Base-by-base conservation (phyloP, 495 filamentous ascomycete species). In the Immersiella caudata region DNA sequence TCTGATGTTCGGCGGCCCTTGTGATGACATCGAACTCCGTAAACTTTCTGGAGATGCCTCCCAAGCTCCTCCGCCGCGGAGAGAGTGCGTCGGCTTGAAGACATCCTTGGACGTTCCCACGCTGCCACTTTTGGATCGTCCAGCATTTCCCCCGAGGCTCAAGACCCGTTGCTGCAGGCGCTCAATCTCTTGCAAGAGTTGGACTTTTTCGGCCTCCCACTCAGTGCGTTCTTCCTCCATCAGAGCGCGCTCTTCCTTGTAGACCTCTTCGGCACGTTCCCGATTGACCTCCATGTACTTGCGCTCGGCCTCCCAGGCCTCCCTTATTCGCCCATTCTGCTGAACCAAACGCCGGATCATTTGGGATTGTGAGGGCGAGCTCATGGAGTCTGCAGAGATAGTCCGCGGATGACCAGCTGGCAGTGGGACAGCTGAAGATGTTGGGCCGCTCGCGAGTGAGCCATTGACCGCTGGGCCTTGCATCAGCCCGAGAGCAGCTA, bases 251-350 rank as follows among this genome's bases (percentile, higher is more conserved):
- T 83, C 80, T 58, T 82, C 80, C 63, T 76, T 77, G 67, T 81
- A 81, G 18, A 82, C 74, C 66, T 80, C 79, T 60, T 83, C 81
- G 7, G 77, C 80, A 36, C 80, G 75, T 50, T 77, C 74, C 7
- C 81, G 76, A 63, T 76, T 81, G 7, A 80, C 80, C 64, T 82
- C 80, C 49, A 82, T 66, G 56, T 79, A 75, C 21, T 78, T 78
- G 21, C 81, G 79, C 72, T 83, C 81, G 11, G 76, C 75, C 67
- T 79, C 79, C 80, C 80, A 82, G n/a, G 74, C 75, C 57, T 82
- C 80, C 22, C 74, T 60, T 50, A 82, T 73, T 40, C 72, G 73
- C 16, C 70, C 67, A 55, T 76, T 81, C 61, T 83, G 78, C n/a
- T 79, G 75, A 14, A 79, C 70, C 49, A 79, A 72, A 9, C 79